These are phyloP conservation scores for Fusarium stilboides DNA, from an alignment of 2,329 filamentous ascomycete species.

Conservation along the genomic window DNA sequence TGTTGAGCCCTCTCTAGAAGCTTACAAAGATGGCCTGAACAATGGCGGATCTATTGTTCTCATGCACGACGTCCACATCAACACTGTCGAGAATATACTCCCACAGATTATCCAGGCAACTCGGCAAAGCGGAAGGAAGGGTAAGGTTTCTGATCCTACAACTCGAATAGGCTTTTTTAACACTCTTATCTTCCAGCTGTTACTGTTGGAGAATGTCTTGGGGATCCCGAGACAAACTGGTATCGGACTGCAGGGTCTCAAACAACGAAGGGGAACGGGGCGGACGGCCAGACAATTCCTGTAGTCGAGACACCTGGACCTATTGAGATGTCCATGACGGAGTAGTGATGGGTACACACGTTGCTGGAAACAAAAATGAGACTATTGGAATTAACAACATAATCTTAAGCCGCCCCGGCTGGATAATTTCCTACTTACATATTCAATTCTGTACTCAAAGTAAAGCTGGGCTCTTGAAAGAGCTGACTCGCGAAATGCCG, in stretches of 20 bases:
- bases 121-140: constrained; percentile 14
- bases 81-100: constrained; percentile 23
- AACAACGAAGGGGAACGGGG: constrained; percentile 3
- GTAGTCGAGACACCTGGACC: constrained; percentile 13
- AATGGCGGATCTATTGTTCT: constrained; percentile 29
- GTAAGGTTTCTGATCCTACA: rapidly evolving
- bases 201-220: constrained; percentile 29
- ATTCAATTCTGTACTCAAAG: too few relatives aligned
- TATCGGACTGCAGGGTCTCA: constrained; percentile 4
- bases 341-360: neutral
- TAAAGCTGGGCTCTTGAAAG: too few relatives aligned
- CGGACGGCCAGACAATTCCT: neutral
- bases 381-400: neutral
- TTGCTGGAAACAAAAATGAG: rapidly evolving
- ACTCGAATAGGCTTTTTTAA: rapidly evolving
- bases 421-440: too few relatives aligned
- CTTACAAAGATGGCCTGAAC: constrained; percentile 6
- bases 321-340: neutral
- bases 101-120: constrained; percentile 20
- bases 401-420: too few relatives aligned
- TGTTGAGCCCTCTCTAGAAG: constrained; percentile 8
- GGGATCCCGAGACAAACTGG: constrained; percentile 31
- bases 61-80: constrained; percentile 28
- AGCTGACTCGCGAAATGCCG: too few relatives aligned
- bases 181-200: neutral